phyloP scores from a whole-genome alignment of 2,329 filamentous ascomycete genomes.

The Emydomyces testavorans region DNA sequence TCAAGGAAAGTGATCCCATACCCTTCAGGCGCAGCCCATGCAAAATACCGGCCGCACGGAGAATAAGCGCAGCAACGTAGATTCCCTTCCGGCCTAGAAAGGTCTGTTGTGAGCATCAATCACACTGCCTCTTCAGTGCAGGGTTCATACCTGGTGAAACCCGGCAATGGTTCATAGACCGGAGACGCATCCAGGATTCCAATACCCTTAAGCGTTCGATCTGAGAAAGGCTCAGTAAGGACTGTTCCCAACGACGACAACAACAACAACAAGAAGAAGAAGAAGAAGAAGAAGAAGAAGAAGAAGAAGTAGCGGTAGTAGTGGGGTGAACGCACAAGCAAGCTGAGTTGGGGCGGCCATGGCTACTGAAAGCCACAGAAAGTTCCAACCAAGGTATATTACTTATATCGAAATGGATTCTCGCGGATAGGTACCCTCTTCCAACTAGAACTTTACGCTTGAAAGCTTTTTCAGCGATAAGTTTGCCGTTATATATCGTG shows the following conservation, averaged over 20 bases:
- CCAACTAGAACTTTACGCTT: not conserved
- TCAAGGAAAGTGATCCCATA: conserved; percentile 27
- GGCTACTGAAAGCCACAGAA: conserved; percentile 79
- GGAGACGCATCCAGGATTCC: conserved; percentile 86
- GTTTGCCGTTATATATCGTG: not conserved
- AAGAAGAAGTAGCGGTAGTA: too few species aligned
- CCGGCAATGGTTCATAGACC: conserved; percentile 71
- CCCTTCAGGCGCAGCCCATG: conserved; percentile 77
- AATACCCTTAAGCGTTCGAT: conserved; percentile 93
- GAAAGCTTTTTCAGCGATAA: not conserved
- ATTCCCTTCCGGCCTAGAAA: conserved; percentile 70
- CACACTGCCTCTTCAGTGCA: not conserved
- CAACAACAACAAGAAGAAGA: too few species aligned
- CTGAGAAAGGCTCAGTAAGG: conserved; percentile 30
- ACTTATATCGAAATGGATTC: conserved; percentile 1
- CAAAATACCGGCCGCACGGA: conserved; percentile 89
- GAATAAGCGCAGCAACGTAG: conserved; percentile 93
- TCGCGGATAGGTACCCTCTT: conserved; percentile 6
- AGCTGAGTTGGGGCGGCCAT: conserved; percentile 92
- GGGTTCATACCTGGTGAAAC: conserved; percentile 49
- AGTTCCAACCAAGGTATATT: conserved; percentile 1
- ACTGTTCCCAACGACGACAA: not conserved
- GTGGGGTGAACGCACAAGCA: conserved; percentile 53
- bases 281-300: too few species aligned
- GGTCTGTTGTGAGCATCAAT: not conserved